Percentiles rank a stretch among this genome's conserved stretches.
Evolutionary conservation across 2,329 filamentous ascomycete species (phyloP).

Genomic region (Penicillium rolfsii): DNA sequence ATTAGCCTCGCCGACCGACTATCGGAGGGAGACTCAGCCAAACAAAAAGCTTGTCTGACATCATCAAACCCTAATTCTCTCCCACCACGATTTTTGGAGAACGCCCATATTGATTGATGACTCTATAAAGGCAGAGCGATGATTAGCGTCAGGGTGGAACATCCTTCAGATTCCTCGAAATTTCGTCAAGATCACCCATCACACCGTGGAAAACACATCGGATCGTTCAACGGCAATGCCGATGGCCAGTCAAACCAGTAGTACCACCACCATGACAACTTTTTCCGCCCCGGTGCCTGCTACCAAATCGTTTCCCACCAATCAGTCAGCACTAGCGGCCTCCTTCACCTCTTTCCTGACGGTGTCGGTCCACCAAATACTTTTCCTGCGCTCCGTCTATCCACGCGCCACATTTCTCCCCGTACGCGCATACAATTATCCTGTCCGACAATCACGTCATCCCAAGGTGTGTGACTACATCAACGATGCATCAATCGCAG

Average conservation of each 20-base stretch:
- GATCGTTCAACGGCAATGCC: constrained; percentile 44
- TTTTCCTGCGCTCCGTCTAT: constrained; percentile 81
- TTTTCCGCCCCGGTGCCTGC: constrained; percentile 46
- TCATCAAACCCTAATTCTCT: constrained; percentile 4
- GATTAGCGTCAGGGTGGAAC: constrained; percentile 50
- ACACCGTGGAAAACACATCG: constrained; percentile 39
- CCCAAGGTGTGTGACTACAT: constrained; percentile 86
- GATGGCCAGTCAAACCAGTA: constrained; percentile 48
- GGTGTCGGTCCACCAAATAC: constrained; percentile 80
- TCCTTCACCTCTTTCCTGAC: constrained; percentile 80
- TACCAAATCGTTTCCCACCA: constrained; percentile 50
- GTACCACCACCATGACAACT: constrained; percentile 45
- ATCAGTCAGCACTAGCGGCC: constrained; percentile 63
- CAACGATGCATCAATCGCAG: constrained; percentile 74
- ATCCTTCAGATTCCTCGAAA: constrained; percentile 47
- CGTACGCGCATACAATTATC: constrained; percentile 78
- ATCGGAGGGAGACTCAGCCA: constrained; percentile 5
- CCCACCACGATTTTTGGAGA: constrained; percentile 4
- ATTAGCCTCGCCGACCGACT: constrained; percentile 11
- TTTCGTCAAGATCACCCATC: constrained; percentile 40
- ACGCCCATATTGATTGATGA: constrained; percentile 33
- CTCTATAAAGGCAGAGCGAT: constrained; percentile 46
- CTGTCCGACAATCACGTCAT: constrained; percentile 83
- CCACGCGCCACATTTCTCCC: constrained; percentile 76
- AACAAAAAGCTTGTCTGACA: constrained; percentile 23